A percentile compares a stretch with the other conserved stretches of the same genome.
Evolutionary conservation across 306 rosid genomes (phyloP).

Genomic region (Cucumis melo): DNA sequence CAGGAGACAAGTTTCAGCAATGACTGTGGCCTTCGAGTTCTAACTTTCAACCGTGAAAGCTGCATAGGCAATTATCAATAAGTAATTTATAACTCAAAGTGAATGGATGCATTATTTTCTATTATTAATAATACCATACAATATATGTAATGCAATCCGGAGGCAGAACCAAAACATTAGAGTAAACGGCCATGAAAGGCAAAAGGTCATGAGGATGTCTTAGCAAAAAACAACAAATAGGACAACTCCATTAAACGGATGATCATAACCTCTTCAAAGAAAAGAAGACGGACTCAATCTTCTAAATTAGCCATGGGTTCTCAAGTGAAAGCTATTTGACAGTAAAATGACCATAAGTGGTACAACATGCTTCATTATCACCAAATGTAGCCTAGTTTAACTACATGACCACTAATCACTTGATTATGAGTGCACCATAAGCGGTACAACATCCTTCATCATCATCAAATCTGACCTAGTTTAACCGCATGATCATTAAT

Average conservation of each 20-base stretch:
- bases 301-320: background rate
- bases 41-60: constrained; percentile 76
- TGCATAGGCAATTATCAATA: constrained; percentile 32
- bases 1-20: constrained; percentile 78
- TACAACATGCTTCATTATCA: background rate
- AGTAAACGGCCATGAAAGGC: background rate
- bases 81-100: constrained; percentile 10
- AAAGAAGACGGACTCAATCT: background rate
- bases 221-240: background rate
- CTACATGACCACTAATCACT: background rate
- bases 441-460: background rate
- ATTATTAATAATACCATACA: background rate
- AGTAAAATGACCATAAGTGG: background rate
- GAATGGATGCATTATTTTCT: background rate
- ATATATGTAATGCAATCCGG: background rate
- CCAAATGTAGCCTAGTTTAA: background rate
- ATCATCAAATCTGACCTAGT: background rate
- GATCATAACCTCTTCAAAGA: background rate
- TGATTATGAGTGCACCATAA: background rate
- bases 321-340: background rate
- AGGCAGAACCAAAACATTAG: background rate
- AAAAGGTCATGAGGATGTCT: background rate
- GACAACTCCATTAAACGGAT: background rate
- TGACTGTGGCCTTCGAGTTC: constrained; percentile 46
- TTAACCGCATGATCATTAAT: background rate